Evolutionary conservation across 2,329 filamentous ascomycete species (phyloP).

Genomic region (Diaporthe citrichinensis): DNA sequence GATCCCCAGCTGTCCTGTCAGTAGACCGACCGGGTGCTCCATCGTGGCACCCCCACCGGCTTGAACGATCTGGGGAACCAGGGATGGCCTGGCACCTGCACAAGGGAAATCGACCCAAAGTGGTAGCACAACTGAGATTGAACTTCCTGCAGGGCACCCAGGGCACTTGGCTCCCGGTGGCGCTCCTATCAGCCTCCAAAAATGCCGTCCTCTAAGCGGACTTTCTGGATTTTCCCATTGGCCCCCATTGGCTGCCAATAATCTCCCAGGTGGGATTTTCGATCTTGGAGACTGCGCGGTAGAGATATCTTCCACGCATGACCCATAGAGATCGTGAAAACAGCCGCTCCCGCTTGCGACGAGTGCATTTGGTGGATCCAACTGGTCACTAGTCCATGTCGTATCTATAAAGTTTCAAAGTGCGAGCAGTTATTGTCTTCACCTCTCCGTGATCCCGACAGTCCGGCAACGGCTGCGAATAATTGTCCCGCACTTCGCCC

Average conservation of each 20-base stretch:
- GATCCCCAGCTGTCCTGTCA: background rate
- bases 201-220: constrained; percentile 25
- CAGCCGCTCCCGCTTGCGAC: background rate
- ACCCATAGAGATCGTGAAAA: background rate
- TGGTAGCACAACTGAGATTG: constrained; percentile 22
- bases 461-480: constrained; percentile 7
- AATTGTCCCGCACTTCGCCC: constrained; percentile 19
- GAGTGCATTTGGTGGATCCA: constrained; percentile 16
- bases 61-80: constrained; percentile 25
- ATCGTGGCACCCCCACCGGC: constrained; percentile 14
- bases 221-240: constrained; percentile 25
- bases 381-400: constrained; percentile 20
- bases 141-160: constrained; percentile 12
- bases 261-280: constrained; percentile 2
- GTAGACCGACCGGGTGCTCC: background rate
- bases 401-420: background rate
- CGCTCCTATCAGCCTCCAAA: constrained; percentile 26
- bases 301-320: constrained; percentile 33
- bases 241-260: constrained; percentile 4
- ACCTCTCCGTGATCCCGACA: constrained; percentile 2
- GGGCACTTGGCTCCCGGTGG: constrained; percentile 15
- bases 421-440: background rate
- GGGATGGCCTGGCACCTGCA: constrained; percentile 19
- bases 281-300: constrained; percentile 17
- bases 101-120: background rate